Percentiles rank a stretch among this genome's conserved stretches.
Conservation (phyloP, 768 basidiomycete species). For the Russula griseocarnosa region DNA sequence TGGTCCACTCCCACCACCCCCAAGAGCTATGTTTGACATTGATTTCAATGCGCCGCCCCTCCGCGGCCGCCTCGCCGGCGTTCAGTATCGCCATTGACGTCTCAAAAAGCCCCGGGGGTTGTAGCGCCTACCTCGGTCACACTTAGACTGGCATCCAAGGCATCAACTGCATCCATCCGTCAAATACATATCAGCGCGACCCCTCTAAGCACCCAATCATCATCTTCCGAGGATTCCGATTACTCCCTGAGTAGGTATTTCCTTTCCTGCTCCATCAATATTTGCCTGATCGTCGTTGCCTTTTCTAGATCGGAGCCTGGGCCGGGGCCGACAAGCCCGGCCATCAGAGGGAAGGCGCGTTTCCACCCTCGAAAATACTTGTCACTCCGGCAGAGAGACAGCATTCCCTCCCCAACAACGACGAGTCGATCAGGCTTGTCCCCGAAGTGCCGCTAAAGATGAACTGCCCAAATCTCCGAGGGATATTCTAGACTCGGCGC, state of each 20-base stretch:
- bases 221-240: conserved; percentile 15
- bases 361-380: conserved; percentile 45
- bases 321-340: conserved; percentile 9
- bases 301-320: conserved; percentile 12
- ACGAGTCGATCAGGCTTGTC: conserved; percentile 4
- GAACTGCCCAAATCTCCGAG: conserved; percentile 10
- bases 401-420: conserved; percentile 2
- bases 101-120: conserved; percentile 37
- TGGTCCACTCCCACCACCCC: conserved; percentile 69
- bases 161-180: conserved; percentile 22
- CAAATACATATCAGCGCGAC: conserved; percentile 17
- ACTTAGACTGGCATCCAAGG: conserved; percentile 41
- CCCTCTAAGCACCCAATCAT: not conserved
- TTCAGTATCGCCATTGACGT: conserved; percentile 43
- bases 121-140: conserved; percentile 38
- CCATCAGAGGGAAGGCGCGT: conserved; percentile 58
- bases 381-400: conserved; percentile 20
- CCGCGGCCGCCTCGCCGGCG: conserved; percentile 62
- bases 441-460: conserved; percentile 21
- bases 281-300: conserved; percentile 10
- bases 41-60: conserved; percentile 47
- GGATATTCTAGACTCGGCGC: conserved; percentile 2
- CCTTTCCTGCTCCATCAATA: not conserved
- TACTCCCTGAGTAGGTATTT: conserved; percentile 16
- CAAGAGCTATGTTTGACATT: conserved; percentile 48